Evolutionary conservation across 1,284 basidiomycete species (phyloP).

Genomic region (Hemileia vastatrix): DNA sequence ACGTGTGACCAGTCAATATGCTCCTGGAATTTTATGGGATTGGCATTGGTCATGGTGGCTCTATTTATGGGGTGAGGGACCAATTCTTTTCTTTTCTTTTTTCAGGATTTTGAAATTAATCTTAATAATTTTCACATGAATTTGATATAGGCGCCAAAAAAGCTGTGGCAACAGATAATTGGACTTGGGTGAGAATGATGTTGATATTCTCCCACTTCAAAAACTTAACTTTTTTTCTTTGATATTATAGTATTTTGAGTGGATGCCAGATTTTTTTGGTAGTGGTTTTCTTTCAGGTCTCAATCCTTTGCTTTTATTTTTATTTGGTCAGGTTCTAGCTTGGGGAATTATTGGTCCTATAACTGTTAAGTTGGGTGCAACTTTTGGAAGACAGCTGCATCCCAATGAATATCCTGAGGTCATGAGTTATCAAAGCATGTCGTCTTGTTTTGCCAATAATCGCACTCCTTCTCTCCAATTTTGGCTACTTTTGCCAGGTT

Average conservation of each 20-base stretch:
- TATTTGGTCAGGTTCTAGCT: slow-evolving; percentile 54
- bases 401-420: slow-evolving; percentile 49
- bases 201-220: too few relatives aligned
- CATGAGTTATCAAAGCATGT: slow-evolving; percentile 46
- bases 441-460: slow-evolving; percentile 45
- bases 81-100: slow-evolving; percentile 55
- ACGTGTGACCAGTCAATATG: slow-evolving; percentile 56
- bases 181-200: slow-evolving; percentile 9
- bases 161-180: slow-evolving; percentile 16
- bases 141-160: slow-evolving; percentile 10
- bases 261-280: slow-evolving; percentile 60
- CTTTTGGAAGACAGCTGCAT: slow-evolving; percentile 29
- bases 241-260: slow-evolving; percentile 37
- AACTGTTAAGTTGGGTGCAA: slow-evolving; percentile 51
- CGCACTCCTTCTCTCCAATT: slow-evolving; percentile 55
- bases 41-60: slow-evolving; percentile 62
- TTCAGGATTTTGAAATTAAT: slow-evolving; percentile 25
- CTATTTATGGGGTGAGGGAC: slow-evolving; percentile 55
- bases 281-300: slow-evolving; percentile 59
- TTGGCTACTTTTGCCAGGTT: slow-evolving; percentile 62
- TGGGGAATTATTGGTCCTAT: slow-evolving; percentile 59
- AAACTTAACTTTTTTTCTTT: too few relatives aligned
- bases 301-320: slow-evolving; percentile 59
- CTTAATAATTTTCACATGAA: not conserved
- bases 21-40: slow-evolving; percentile 56